Evolutionary conservation across 73 alveolate species (phyloP), one percentile per base, ranked within the genome.

Genomic region (Symbiodinium natans): DNA sequence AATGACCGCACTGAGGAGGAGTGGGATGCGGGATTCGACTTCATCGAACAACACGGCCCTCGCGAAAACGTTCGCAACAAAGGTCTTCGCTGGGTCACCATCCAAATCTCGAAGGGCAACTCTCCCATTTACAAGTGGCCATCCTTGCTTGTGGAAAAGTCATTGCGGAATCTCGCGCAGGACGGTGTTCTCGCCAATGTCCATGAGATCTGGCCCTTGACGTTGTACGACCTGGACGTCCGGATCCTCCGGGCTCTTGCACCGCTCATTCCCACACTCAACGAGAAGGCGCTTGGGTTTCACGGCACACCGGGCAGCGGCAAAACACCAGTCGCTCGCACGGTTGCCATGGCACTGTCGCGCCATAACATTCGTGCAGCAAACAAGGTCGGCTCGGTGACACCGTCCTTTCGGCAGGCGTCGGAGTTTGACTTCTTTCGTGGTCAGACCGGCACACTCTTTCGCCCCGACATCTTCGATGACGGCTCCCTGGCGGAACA

Each of bases 111-210:
- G n/a, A 83, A 8, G 48, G 13, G 19, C 1, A 41, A 29, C 33
- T 83, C 92, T 25, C 92, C 92, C 41, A 83, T 83, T 41, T 83
- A 83, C 92, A 42, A 83, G 75, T 83, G 92, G 92, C 77, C 48
- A 3, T 10, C 92, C 7, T 74, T 43, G 31, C 75, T 83, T 36
- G 92, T 83, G 2, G 92, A 83, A 41, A 83, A 83, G 46, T 83
- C 92, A 6, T 29, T 83, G n/a, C 74, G 92, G 75, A 83, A 83
- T 75, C 34, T 83, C 48, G 42, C 43, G 10, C 23, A 34, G n/a
- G 75, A 83, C 31, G 92, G 92, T 42, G 92, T 83, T 13, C 75
- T 83, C 29, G 92, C 92, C 15, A 41, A 23, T 15, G 92, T 83
- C 36, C 92, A 83, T n/a, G 75, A 42, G 42, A 23, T 29, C 38